Conservation (phyloP, 192 early-diverging fungal genomes). For the Coemansia sp. region DNA sequence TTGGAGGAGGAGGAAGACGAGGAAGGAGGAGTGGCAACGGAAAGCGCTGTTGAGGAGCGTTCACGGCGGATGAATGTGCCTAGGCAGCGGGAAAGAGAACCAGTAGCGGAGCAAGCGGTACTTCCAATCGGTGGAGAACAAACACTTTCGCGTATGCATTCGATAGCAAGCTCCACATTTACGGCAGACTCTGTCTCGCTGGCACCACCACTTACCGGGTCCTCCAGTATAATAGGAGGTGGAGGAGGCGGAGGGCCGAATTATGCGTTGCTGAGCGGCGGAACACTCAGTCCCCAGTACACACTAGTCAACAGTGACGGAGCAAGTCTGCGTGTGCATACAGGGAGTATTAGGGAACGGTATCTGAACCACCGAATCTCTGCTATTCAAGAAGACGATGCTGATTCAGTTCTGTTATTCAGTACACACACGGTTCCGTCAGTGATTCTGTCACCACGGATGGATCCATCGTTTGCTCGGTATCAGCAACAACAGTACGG, state of each 20-base stretch:
- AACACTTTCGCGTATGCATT: constrained; percentile 3
- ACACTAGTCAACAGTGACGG: constrained; percentile 52
- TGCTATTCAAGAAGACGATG: constrained; percentile 43
- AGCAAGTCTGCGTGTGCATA: constrained; percentile 49
- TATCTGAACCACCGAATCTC: constrained; percentile 33
- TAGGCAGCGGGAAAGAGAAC: background rate
- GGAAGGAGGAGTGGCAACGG: no score
- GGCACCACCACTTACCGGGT: background rate
- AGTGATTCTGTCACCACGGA: background rate
- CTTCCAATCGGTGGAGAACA: background rate
- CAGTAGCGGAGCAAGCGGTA: no score
- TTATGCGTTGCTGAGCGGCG: constrained; percentile 5
- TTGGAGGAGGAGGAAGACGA: no score
- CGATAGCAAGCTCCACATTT: constrained; percentile 29
- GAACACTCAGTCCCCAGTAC: constrained; percentile 48
- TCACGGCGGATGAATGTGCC: no score
- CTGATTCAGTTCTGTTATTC: constrained; percentile 31
- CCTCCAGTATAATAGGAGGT: background rate
- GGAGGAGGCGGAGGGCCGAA: background rate
- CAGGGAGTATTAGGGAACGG: constrained; percentile 53
- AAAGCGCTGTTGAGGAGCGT: no score
- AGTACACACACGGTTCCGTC: constrained; percentile 7
- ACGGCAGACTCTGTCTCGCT: constrained; percentile 14
- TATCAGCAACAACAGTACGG: background rate
- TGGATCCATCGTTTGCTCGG: background rate